Percentiles rank a stretch among this genome's conserved stretches.
Conservation (phyloP, 176 grass and related monocot genomes). For the Phragmites australis region DNA sequence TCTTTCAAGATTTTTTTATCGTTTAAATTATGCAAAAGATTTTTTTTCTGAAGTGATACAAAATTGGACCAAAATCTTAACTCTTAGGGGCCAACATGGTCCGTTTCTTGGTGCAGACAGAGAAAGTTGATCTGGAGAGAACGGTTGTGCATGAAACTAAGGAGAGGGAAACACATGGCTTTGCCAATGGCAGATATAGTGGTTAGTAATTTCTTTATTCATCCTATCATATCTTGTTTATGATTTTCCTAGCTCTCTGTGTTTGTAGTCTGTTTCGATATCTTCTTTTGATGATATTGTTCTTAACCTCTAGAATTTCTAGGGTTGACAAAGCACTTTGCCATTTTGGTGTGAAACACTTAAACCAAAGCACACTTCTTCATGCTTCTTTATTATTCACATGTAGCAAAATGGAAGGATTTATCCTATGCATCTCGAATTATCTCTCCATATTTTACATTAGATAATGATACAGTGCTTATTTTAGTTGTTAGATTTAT, state of each 20-base stretch:
- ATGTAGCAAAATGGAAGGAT: not conserved
- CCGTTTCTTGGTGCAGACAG: slow-evolving; percentile 68
- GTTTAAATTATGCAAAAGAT: not conserved
- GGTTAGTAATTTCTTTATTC: slow-evolving; percentile 65
- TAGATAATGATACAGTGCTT: not conserved
- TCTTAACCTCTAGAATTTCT: not conserved
- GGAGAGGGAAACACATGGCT: slow-evolving; percentile 68
- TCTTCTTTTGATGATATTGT: slow-evolving; percentile 7
- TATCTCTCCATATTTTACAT: slow-evolving; percentile 5
- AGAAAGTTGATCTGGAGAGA: slow-evolving; percentile 96
- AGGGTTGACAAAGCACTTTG: not conserved
- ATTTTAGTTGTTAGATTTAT: not conserved
- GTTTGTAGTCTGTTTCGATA: not conserved
- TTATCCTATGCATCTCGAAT: not conserved
- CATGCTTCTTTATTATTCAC: slow-evolving; percentile 8
- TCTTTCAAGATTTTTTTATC: not conserved
- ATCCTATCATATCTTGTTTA: not conserved
- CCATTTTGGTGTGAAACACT: not conserved
- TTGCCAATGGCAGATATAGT: slow-evolving; percentile 72
- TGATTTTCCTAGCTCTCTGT: not conserved
- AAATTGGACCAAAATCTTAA: slow-evolving; percentile 30
- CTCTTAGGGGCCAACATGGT: slow-evolving; percentile 13
- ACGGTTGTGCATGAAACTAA: slow-evolving; percentile 94
- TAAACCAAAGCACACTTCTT: not conserved
- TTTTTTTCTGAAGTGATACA: not conserved